Evolutionary conservation across 2,329 filamentous ascomycete species (phyloP).

Genomic region (Erysiphe pulchra): DNA sequence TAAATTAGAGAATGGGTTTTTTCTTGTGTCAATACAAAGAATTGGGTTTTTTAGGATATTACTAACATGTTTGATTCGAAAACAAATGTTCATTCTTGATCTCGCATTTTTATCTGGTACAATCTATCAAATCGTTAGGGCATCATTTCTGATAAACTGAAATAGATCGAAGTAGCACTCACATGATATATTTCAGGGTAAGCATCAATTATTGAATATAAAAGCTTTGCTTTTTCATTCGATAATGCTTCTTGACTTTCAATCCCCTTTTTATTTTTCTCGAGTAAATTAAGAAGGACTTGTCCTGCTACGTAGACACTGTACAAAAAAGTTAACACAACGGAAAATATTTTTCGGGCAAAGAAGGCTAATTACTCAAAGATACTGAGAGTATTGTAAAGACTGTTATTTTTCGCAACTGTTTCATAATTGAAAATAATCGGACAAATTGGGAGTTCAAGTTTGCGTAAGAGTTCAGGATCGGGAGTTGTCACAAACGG

Average conservation of each 20-base stretch:
- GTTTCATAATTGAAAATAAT: slow-evolving; percentile 62
- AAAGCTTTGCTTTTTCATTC: slow-evolving; percentile 44
- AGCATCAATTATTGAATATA: slow-evolving; percentile 57
- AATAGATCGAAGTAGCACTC: not conserved
- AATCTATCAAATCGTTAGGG: slow-evolving; percentile 16
- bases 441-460: slow-evolving; percentile 55
- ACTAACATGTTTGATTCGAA: slow-evolving; percentile 33
- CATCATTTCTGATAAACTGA: not conserved
- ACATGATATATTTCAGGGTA: slow-evolving; percentile 43
- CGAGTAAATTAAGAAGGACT: slow-evolving; percentile 54
- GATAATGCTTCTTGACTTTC: slow-evolving; percentile 51
- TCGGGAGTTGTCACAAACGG: slow-evolving; percentile 38
- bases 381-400: slow-evolving; percentile 90
- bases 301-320: slow-evolving; percentile 76
- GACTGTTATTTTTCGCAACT: slow-evolving; percentile 73
- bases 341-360: too few species aligned
- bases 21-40: not conserved
- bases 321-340: not conserved
- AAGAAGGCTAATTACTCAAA: slow-evolving; percentile 35
- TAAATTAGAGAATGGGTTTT: too few species aligned
- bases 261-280: slow-evolving; percentile 39
- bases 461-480: slow-evolving; percentile 40
- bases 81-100: slow-evolving; percentile 90
- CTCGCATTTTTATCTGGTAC: slow-evolving; percentile 52
- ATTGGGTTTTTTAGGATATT: not conserved